These are phyloP conservation scores for Blastobotrys capitulatus DNA, from an alignment of 1,139 yeast genomes.

Conservation along the genomic window DNA sequence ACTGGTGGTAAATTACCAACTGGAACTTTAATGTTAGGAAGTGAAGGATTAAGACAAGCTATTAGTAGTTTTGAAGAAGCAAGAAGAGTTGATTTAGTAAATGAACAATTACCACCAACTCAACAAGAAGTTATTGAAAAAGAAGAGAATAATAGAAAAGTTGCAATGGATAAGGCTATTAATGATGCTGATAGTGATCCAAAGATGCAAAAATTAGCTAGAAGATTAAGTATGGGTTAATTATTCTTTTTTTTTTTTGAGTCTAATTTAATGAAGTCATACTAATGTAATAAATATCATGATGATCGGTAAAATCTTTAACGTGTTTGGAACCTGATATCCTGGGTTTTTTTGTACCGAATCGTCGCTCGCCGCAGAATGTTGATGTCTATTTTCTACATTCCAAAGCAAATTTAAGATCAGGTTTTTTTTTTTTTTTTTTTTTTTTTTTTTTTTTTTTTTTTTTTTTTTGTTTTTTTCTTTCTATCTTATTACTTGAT, in stretches of 20 bases:
- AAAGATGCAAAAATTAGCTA: constrained; percentile 31
- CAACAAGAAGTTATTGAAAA: constrained; percentile 48
- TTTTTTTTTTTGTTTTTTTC: no score
- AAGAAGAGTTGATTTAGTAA: constrained; percentile 67
- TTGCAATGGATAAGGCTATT: constrained; percentile 43
- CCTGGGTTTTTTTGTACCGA: no score
- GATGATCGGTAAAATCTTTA: no score
- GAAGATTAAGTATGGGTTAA: constrained; percentile 25
- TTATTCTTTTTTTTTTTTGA: not conserved
- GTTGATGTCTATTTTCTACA: no score
- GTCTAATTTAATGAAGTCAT: no score
- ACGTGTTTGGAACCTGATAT: no score
- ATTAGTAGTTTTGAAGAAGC: constrained; percentile 82
- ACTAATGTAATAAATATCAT: no score
- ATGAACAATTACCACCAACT: constrained; percentile 89
- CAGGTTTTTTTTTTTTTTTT: no score
- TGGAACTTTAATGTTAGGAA: constrained; percentile 80
- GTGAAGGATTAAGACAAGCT: constrained; percentile 70
- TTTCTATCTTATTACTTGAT: no score
- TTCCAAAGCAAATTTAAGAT: no score
- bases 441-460: no score
- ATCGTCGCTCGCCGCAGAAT: no score
- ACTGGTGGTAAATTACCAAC: constrained; percentile 73
- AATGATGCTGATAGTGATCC: constrained; percentile 37
- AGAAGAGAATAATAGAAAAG: constrained; percentile 42